Percentiles rank a stretch among this genome's conserved stretches.
Evolutionary conservation across 306 rosid species (phyloP).

Genomic region (Inga laurina): DNA sequence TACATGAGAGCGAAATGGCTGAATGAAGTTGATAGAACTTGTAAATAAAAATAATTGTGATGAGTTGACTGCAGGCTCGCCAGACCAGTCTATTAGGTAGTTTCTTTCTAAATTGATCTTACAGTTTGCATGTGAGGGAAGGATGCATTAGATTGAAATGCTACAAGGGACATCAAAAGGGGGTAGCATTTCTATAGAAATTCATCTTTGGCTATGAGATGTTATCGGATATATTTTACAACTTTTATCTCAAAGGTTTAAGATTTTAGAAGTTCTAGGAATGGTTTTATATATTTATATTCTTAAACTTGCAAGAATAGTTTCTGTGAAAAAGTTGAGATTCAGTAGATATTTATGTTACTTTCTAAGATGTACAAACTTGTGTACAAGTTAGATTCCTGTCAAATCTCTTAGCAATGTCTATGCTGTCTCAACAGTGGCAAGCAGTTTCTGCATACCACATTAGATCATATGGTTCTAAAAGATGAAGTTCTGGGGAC

Average conservation of each 20-base stretch:
- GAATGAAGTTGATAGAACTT: constrained; percentile 7
- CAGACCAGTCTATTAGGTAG: too few species aligned
- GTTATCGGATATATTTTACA: neutral
- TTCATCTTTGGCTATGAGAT: neutral
- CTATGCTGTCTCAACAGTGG: constrained; percentile 16
- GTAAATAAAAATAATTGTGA: neutral
- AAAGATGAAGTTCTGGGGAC: constrained; percentile 25
- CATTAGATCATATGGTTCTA: neutral
- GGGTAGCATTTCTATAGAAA: too few species aligned
- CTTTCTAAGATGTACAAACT: constrained; percentile 6
- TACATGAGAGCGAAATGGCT: constrained; percentile 3
- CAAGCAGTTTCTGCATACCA: constrained; percentile 14
- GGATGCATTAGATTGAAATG: neutral
- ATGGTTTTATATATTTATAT: neutral
- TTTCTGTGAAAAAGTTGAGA: constrained; percentile 1
- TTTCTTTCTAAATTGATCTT: neutral
- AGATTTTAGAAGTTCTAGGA: neutral
- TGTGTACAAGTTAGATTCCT: constrained; percentile 5
- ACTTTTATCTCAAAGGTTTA: neutral
- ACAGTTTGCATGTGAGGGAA: neutral
- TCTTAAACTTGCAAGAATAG: neutral
- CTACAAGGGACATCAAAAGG: neutral
- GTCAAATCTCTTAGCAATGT: constrained; percentile 2
- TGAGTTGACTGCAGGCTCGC: neutral
- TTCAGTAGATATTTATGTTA: constrained; percentile 9